These are phyloP conservation scores for Bruguiera gymnorhiza DNA, from an alignment of 345 rosid genomes.

Conservation along the genomic window DNA sequence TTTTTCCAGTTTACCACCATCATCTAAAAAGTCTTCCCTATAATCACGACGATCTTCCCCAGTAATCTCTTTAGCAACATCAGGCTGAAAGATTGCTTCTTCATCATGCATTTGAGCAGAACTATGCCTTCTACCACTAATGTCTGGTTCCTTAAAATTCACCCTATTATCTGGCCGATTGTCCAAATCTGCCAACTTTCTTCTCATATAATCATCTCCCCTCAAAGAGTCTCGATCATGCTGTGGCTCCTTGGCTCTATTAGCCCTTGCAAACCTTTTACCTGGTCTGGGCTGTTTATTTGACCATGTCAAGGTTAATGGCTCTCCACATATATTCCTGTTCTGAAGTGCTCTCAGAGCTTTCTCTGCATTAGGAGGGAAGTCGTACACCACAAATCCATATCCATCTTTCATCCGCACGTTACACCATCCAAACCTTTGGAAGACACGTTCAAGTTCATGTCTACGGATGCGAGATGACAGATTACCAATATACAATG, in stretches of 20 bases:
- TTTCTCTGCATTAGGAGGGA: constrained; percentile 43
- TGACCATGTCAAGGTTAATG: constrained; percentile 48
- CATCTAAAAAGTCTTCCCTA: constrained; percentile 24
- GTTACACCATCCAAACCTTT: constrained; percentile 40
- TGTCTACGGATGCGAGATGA: constrained; percentile 29
- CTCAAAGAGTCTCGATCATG: constrained; percentile 15
- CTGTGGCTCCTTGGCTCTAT: constrained; percentile 15
- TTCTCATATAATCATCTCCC: constrained; percentile 11
- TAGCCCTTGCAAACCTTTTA: constrained; percentile 22
- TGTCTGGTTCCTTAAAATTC: constrained; percentile 16
- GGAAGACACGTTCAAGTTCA: constrained; percentile 43
- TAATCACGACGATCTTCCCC: constrained; percentile 24
- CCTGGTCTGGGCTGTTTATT: constrained; percentile 43
- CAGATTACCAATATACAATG: constrained; percentile 43
- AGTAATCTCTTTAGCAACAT: constrained; percentile 5
- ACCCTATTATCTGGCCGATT: constrained; percentile 14
- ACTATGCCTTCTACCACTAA: constrained; percentile 15
- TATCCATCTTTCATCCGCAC: constrained; percentile 44
- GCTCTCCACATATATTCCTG: constrained; percentile 39
- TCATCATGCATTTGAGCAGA: constrained; percentile 21
- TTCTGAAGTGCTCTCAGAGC: constrained; percentile 45
- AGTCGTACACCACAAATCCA: constrained; percentile 52
- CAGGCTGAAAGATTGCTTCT: constrained; percentile 11
- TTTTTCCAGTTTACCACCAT: constrained; percentile 21
- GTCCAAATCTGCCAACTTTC: constrained; percentile 21